A percentile compares a stretch with the other conserved stretches of the same genome.
Conservation (phyloP, 305 asterid genomes). For the Petunia hybrid region DNA sequence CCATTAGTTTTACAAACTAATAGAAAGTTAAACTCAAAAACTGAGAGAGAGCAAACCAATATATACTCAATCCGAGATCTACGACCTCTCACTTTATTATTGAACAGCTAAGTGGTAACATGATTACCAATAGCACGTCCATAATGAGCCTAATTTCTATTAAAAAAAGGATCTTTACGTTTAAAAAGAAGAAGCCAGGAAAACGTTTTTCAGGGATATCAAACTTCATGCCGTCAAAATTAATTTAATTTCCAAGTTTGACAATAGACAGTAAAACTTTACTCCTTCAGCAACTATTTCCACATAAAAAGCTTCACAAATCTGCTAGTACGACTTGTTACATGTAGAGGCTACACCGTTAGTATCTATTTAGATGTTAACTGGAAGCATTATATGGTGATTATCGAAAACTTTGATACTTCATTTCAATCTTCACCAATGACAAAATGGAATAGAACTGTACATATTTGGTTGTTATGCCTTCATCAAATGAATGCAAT, state of each 20-base stretch:
- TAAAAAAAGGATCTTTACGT: not conserved
- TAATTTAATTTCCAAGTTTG: conserved; percentile 20
- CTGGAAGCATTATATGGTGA: not conserved
- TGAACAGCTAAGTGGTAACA: conserved; percentile 1
- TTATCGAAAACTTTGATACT: not conserved
- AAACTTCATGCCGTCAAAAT: not conserved
- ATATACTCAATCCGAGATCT: not conserved
- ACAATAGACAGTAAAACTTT: not conserved
- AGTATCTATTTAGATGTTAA: not conserved
- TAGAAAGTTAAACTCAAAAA: not conserved
- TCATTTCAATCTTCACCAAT: not conserved
- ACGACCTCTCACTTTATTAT: not conserved
- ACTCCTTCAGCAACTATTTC: conserved; percentile 10
- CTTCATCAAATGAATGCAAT: not conserved
- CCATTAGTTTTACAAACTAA: not conserved
- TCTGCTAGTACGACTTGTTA: conserved; percentile 10
- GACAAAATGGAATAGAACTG: not conserved
- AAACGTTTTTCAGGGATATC: not conserved
- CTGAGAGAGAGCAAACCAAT: not conserved
- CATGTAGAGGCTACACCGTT: not conserved
- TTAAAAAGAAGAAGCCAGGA: not conserved
- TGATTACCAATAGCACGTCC: not conserved
- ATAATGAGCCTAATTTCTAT: not conserved
- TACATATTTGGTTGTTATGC: not conserved
- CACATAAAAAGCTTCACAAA: not conserved